Base-by-base conservation (phyloP, 2,329 filamentous ascomycete genomes). In the Aspergillus felis region DNA sequence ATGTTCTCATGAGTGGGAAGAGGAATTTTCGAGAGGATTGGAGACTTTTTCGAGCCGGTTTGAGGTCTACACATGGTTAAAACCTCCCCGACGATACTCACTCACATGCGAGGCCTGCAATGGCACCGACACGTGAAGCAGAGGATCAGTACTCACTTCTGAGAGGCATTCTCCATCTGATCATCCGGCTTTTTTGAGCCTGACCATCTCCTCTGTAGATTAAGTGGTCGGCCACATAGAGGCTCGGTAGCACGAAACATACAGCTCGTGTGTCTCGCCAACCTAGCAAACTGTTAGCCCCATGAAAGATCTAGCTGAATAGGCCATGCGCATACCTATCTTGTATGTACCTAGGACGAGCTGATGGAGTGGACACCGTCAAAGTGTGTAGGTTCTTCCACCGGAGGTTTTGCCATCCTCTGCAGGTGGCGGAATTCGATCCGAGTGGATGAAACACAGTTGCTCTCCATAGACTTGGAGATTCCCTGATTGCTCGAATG, bases 1-100 rank as follows among this genome's bases (percentile, higher is more conserved):
- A 99, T 96, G 71, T 99, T 92, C 76, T 99, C 94, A 71, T 88
- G 90, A 2, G 65, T 62, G 42, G 69, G 64, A 20, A 70, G 61
- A 46, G 70, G 64, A 58, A 73, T 65, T 24, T 67, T 64, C 1
- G 73, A 70, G 50, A 74, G 63, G 55, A 76, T 64, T 22, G 68
- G 60, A 20, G 69, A 58, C 25, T 71, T 73, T 50, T 69, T 71
- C 6, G 58, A 54, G n/a, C 61, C 52, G 20, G 59, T 27, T 48
- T 60, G 38, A 25, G 64, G 46, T 49, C 67, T 72, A 51, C 12
- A 9, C 24, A 4, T 9, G 22, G 51, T 67, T 56, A 63, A 55
- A 53, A 6, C 22, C 22, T 14, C 20, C 7, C 1, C 12, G 7
- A 24, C 1, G 7, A 46, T 10, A 22, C 7, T 49, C 14, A 20